phyloP scores from a whole-genome alignment of 495 filamentous ascomycete genomes.

The Penicillium longicatenatum region DNA sequence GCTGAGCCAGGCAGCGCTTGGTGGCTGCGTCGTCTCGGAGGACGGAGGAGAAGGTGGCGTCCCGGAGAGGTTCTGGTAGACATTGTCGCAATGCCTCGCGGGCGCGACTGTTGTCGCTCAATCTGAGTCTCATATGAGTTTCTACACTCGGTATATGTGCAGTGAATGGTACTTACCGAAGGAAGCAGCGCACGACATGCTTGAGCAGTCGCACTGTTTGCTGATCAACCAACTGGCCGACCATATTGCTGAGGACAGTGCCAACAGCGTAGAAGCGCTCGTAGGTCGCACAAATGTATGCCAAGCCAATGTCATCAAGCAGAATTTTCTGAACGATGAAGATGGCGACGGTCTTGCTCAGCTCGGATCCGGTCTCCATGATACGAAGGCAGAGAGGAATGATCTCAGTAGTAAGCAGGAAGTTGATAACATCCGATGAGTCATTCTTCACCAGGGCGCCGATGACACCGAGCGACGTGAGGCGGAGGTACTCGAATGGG shows the following conservation, averaged over 20 bases:
- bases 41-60: constrained; percentile 95
- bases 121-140: constrained; percentile 49
- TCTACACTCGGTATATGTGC: neutral
- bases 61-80: constrained; percentile 92
- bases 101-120: constrained; percentile 95
- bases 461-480: constrained; percentile 98
- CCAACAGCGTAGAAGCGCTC: constrained; percentile 99
- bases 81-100: constrained; percentile 96
- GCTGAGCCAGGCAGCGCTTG: constrained; percentile 94
- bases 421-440: constrained; percentile 97
- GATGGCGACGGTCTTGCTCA: constrained; percentile 98
- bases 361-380: constrained; percentile 98
- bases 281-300: constrained; percentile 98
- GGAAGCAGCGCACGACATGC: constrained; percentile 96
- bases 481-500: constrained; percentile 95
- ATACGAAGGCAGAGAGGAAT: constrained; percentile 97
- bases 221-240: constrained; percentile 93
- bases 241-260: constrained; percentile 98
- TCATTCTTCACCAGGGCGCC: constrained; percentile 99
- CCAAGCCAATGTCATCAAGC: constrained; percentile 94
- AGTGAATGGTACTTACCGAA: constrained; percentile 63
- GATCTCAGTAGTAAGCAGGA: constrained; percentile 97
- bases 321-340: constrained; percentile 99
- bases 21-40: constrained; percentile 97
- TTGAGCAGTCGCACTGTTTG: constrained; percentile 95